Conservation (phyloP, 306 rosid genomes). For the Neltuma alba region DNA sequence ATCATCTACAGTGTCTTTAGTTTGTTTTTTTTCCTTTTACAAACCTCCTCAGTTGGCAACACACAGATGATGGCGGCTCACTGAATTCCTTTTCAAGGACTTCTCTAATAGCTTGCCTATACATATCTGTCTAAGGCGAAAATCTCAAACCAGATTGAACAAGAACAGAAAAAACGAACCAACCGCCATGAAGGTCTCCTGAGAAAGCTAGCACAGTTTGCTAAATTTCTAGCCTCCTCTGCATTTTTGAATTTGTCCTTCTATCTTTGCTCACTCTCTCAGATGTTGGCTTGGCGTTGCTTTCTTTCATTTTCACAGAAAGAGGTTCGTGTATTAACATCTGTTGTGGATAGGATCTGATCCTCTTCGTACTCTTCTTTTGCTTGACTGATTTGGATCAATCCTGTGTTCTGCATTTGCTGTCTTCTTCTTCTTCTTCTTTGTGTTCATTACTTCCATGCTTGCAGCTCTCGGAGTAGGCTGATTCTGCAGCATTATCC, state of each 20-base stretch:
- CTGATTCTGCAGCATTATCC: constrained; percentile 47
- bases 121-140: constrained; percentile 57
- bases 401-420: constrained; percentile 43
- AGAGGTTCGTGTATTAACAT: constrained; percentile 38
- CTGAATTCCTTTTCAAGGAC: constrained; percentile 45
- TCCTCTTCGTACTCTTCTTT: constrained; percentile 85
- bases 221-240: constrained; percentile 47
- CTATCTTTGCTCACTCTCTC: constrained; percentile 32
- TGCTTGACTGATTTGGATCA: constrained; percentile 80
- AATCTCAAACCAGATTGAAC: constrained; percentile 42
- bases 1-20: constrained; percentile 32
- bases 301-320: constrained; percentile 43
- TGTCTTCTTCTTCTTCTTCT: constrained; percentile 52
- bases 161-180: constrained; percentile 42
- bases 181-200: constrained; percentile 39
- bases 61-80: constrained; percentile 44
- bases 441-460: constrained; percentile 46
- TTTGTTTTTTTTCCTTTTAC: no score
- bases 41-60: constrained; percentile 4
- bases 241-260: constrained; percentile 40
- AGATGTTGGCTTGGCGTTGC: constrained; percentile 40
- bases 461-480: constrained; percentile 43
- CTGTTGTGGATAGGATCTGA: constrained; percentile 99
- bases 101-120: constrained; percentile 58
- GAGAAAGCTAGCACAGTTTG: constrained; percentile 40